A percentile compares a stretch with the other conserved stretches of the same genome.
phyloP scores from a whole-genome alignment of 1,284 basidiomycete species.

The Bjerkandera adusta region DNA sequence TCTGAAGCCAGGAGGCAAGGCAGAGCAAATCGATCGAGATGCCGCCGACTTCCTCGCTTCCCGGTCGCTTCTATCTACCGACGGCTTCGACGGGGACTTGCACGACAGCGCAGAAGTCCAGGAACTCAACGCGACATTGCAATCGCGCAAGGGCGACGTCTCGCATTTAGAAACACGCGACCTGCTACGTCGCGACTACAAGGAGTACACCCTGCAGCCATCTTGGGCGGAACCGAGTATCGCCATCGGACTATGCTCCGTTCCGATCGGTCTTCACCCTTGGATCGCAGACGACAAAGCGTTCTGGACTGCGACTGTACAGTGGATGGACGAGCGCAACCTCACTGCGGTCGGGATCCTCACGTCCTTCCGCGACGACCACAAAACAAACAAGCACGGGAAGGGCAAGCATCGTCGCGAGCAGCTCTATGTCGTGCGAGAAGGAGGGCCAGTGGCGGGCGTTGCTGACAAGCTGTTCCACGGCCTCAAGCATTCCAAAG shows the following conservation, averaged over 20 bases:
- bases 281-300: constrained; percentile 42
- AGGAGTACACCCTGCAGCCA: constrained; percentile 68
- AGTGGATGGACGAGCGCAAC: constrained; percentile 65
- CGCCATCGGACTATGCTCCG: constrained; percentile 72
- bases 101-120: constrained; percentile 40
- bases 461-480: constrained; percentile 42
- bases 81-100: constrained; percentile 6
- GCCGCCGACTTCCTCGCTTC: constrained; percentile 62
- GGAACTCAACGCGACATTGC: constrained; percentile 50
- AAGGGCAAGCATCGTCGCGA: constrained; percentile 69
- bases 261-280: constrained; percentile 64
- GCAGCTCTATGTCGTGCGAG: constrained; percentile 59
- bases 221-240: constrained; percentile 36
- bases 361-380: constrained; percentile 56
- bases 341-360: constrained; percentile 76
- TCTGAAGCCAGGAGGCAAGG: constrained; percentile 77
- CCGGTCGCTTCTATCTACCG: constrained; percentile 35
- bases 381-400: constrained; percentile 41
- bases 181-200: constrained; percentile 89
- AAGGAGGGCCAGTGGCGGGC: constrained; percentile 25
- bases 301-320: constrained; percentile 48
- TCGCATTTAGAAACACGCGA: constrained; percentile 70
- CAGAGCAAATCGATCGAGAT: constrained; percentile 50
- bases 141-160: constrained; percentile 66
- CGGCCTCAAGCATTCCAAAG: constrained; percentile 55